Base-by-base conservation (phyloP, 2,329 filamentous ascomycete genomes). In the Clarireedia homoeocarpa region DNA sequence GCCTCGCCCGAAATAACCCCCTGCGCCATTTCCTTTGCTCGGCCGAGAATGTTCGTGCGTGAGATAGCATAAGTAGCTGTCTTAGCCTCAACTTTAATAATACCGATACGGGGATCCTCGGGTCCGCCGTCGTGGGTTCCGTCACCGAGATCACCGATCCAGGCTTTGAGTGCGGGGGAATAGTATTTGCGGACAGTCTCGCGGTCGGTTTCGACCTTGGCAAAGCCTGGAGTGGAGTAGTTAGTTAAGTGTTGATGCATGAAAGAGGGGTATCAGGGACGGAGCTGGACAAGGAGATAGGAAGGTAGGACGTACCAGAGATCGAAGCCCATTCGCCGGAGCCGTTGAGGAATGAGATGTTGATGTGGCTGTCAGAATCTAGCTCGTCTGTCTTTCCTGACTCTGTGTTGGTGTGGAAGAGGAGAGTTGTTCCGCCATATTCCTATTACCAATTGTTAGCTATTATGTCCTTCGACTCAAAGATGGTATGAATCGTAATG, bases 341-440 rank as follows among this genome's bases (percentile, higher is more conserved):
- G 62, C 72, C 71, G 70, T 87, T 86, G 63, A 92, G 77, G 77
- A 95, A 95, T 48, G 86, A 82, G 62, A 95, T 79, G 75, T 95
- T 95, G 74, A 91, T 80, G 63, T 88, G 80, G 0, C 85, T 75
- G 71, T 95, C 85, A 56, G 77, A 75, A 56, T 81, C 77, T 44
- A 95, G 79, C 67, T 95, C 90, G 71, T 89, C 81, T 5, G 89
- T 91, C 78, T 96, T 95, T 73, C 89, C 84, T 9, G 88, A 91
- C 70, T 92, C 88, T 60, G 89, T 91, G 77, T 95, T 95, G 68
- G 90, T 91, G 76, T 94, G 86, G 80, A 95, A 95, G 71, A 95
- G 80, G 56, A 94, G 81, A 70, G 95, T 90, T 56, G 91, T 78
- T 66, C 88, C 87, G 61, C 85, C 85, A 59, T 79, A 77, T 73